A percentile compares a stretch with the other conserved stretches of the same genome.
Conservation (phyloP, 2,329 filamentous ascomycete genomes). For the Apiospora kogelbergensis region DNA sequence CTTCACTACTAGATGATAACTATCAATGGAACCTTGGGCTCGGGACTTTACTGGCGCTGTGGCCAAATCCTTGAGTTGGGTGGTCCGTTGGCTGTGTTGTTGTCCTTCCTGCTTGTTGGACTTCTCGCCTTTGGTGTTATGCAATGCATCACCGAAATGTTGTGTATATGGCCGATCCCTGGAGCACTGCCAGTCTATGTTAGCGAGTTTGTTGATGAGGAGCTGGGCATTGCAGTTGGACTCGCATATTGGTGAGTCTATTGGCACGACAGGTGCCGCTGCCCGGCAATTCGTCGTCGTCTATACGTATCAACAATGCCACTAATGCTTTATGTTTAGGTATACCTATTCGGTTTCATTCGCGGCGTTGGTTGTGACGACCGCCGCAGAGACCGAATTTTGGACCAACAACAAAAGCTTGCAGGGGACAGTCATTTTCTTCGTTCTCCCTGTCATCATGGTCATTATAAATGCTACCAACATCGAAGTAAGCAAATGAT, state of each 20-base stretch:
- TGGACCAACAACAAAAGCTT: not conserved
- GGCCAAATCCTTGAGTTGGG: slow-evolving; percentile 29
- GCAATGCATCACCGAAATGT: slow-evolving; percentile 31
- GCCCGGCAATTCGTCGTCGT: not conserved
- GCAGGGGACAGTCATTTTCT: not conserved
- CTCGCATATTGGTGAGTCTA: slow-evolving; percentile 32
- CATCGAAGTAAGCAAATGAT: slow-evolving; percentile 20
- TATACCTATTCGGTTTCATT: slow-evolving; percentile 30
- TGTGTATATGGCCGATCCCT: slow-evolving; percentile 33
- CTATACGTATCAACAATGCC: too few species aligned
- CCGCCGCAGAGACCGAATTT: not conserved
- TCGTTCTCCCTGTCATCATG: not conserved
- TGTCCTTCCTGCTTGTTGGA: slow-evolving; percentile 29
- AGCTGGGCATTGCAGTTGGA: slow-evolving; percentile 32
- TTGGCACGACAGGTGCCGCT: not conserved
- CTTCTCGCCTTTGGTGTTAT: slow-evolving; percentile 31
- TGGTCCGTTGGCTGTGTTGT: slow-evolving; percentile 25
- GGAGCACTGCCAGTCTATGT: slow-evolving; percentile 32
- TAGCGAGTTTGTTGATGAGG: slow-evolving; percentile 31
- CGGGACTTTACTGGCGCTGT: slow-evolving; percentile 30
- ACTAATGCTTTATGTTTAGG: slow-evolving; percentile 18
- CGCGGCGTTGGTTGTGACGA: slow-evolving; percentile 13
- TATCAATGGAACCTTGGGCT: slow-evolving; percentile 27
- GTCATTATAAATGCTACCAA: slow-evolving; percentile 3
- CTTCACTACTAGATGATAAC: slow-evolving; percentile 27